phyloP scores from a whole-genome alignment of 495 filamentous ascomycete genomes.

The Penicillium silybi region DNA sequence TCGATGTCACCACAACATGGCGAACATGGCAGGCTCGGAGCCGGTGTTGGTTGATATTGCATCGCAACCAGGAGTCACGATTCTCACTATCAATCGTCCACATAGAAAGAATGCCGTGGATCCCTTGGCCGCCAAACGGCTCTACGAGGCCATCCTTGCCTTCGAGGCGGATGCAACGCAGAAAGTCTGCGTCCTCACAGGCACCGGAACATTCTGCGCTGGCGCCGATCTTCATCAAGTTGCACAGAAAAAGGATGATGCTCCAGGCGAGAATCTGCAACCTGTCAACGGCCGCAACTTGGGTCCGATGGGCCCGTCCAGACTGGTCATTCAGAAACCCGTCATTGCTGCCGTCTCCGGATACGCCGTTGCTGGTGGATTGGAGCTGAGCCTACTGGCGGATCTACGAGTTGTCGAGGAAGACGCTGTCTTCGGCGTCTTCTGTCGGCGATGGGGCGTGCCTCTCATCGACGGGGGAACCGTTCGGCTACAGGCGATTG shows the following conservation, averaged over 20 bases:
- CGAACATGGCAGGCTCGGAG: constrained; percentile 4
- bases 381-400: constrained; percentile 43
- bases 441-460: constrained; percentile 47
- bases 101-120: constrained; percentile 41
- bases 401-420: constrained; percentile 48
- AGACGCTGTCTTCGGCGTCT: constrained; percentile 46
- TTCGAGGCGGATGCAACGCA: constrained; percentile 43
- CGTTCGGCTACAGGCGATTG: constrained; percentile 42
- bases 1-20: not conserved
- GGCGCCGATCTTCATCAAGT: constrained; percentile 43
- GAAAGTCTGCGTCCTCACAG: constrained; percentile 43
- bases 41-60: constrained; percentile 10
- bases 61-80: constrained; percentile 36
- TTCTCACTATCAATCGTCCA: constrained; percentile 39
- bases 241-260: constrained; percentile 13
- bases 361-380: constrained; percentile 47
- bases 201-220: constrained; percentile 41
- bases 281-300: constrained; percentile 27
- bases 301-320: constrained; percentile 44
- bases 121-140: constrained; percentile 30
- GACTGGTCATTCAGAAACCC: constrained; percentile 37
- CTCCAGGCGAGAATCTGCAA: constrained; percentile 10
- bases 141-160: constrained; percentile 34
- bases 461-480: constrained; percentile 50
- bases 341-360: constrained; percentile 43